These are phyloP conservation scores for Cladorrhinum samala DNA, from an alignment of 495 filamentous ascomycete genomes.

Conservation along the genomic window DNA sequence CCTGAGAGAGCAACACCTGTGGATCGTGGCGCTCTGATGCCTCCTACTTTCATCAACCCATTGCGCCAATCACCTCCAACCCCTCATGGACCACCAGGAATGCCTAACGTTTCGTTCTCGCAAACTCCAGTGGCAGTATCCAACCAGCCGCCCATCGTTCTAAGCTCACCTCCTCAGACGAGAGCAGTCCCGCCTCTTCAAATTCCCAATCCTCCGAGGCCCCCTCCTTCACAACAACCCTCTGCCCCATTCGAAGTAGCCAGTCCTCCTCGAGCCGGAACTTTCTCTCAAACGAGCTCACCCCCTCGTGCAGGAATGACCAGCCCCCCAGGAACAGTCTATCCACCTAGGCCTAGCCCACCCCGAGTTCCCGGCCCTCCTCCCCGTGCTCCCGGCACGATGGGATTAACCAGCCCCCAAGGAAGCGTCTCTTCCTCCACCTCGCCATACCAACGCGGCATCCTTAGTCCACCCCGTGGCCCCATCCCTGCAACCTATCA, in stretches of 20 bases:
- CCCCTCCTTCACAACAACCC: neutral
- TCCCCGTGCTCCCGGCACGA: neutral
- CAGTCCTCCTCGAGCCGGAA: neutral
- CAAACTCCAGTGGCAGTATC: neutral
- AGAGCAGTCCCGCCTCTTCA: slow-evolving; percentile 1
- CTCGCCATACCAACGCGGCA: neutral
- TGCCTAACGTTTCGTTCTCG: neutral
- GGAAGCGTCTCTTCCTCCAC: neutral
- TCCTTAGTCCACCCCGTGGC: neutral
- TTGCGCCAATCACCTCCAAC: slow-evolving; percentile 4
- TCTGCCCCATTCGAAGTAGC: neutral
- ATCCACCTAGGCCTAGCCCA: neutral
- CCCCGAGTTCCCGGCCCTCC: neutral
- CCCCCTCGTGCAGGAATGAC: neutral
- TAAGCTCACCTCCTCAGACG: neutral
- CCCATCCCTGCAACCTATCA: neutral
- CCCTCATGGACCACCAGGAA: neutral
- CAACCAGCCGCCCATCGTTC: neutral
- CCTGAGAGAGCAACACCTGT: slow-evolving; percentile 1
- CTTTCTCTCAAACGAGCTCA: neutral
- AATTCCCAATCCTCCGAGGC: neutral
- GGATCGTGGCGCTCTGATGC: neutral
- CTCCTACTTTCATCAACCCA: neutral
- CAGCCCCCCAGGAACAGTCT: neutral
- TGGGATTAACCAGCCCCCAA: neutral